Evolutionary conservation across 768 basidiomycete genomes (phyloP).

Genomic region (Pleurotus tuoliensis): DNA sequence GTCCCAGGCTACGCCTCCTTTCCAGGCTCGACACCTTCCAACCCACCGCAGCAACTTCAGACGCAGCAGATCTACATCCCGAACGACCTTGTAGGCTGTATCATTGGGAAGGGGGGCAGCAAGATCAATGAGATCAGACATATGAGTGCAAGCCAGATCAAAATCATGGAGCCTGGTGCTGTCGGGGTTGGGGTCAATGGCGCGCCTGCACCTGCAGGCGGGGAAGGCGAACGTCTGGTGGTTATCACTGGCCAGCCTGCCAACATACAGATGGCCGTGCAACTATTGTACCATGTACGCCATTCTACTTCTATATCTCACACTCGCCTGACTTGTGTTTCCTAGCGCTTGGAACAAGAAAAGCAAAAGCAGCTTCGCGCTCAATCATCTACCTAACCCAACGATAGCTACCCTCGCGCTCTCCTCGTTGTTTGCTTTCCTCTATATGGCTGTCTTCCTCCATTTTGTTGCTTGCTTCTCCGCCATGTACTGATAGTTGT

Average conservation of each 20-base stretch:
- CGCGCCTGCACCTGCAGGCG: slow-evolving; percentile 64
- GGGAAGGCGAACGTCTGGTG: slow-evolving; percentile 87
- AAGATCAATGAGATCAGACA: slow-evolving; percentile 99
- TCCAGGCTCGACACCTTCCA: slow-evolving; percentile 32
- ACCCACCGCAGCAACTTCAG: slow-evolving; percentile 73
- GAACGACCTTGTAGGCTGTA: slow-evolving; percentile 93
- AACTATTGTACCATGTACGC: slow-evolving; percentile 79
- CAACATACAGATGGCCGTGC: slow-evolving; percentile 96
- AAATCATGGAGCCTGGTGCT: slow-evolving; percentile 97
- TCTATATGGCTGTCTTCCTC: background rate
- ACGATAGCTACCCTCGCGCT: background rate
- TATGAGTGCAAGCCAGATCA: slow-evolving; percentile 93
- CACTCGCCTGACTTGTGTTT: background rate
- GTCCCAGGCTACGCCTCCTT: slow-evolving; percentile 64
- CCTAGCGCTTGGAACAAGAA: slow-evolving; percentile 83
- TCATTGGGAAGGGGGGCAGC: slow-evolving; percentile 96
- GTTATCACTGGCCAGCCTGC: slow-evolving; percentile 95
- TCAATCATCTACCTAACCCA: slow-evolving; percentile 19
- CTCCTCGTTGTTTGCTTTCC: background rate
- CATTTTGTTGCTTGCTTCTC: background rate
- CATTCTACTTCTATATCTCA: slow-evolving; percentile 13
- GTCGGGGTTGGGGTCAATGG: slow-evolving; percentile 64
- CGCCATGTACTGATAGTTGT: background rate
- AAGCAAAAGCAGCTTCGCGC: slow-evolving; percentile 77
- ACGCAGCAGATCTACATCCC: slow-evolving; percentile 99